These are phyloP conservation scores for Heteromeles arbutifolia DNA, from an alignment of 306 rosid genomes.

Conservation along the genomic window DNA sequence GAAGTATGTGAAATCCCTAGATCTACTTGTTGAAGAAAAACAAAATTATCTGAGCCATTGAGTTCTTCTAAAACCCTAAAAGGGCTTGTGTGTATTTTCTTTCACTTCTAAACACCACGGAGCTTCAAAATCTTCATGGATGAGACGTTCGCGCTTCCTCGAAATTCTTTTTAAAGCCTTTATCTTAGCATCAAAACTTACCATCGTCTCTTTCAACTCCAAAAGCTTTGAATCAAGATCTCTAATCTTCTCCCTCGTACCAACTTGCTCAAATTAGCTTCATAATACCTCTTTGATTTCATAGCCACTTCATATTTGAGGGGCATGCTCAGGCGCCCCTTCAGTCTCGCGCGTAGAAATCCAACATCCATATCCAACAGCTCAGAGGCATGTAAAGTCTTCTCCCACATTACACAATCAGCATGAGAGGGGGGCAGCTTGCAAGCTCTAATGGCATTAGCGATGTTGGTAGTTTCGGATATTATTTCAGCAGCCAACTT, in stretches of 20 bases:
- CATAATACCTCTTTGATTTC: neutral
- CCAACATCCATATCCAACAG: conserved; percentile 36
- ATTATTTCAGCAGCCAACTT: conserved; percentile 36
- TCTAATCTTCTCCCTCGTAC: conserved; percentile 11
- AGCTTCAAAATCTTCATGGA: conserved; percentile 27
- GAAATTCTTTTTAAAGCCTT: neutral
- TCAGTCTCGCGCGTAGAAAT: conserved; percentile 26
- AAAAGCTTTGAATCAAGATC: neutral
- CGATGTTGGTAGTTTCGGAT: conserved; percentile 31
- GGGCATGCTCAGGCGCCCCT: conserved; percentile 18
- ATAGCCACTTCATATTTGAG: neutral
- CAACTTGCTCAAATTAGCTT: neutral
- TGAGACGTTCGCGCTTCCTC: conserved; percentile 5
- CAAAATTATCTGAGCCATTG: neutral
- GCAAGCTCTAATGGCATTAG: conserved; percentile 44
- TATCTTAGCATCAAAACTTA: conserved; percentile 20
- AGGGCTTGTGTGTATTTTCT: neutral
- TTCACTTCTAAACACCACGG: conserved; percentile 19
- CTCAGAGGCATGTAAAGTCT: conserved; percentile 29
- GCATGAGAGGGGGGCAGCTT: conserved; percentile 16
- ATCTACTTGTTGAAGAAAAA: neutral
- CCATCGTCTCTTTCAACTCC: conserved; percentile 6
- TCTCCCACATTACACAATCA: conserved; percentile 20
- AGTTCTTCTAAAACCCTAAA: neutral
- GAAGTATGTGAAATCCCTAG: neutral